Evolutionary conservation across 345 rosid genomes (phyloP), one percentile per base, ranked within the genome.

Genomic region (Lumnitzera racemosa): DNA sequence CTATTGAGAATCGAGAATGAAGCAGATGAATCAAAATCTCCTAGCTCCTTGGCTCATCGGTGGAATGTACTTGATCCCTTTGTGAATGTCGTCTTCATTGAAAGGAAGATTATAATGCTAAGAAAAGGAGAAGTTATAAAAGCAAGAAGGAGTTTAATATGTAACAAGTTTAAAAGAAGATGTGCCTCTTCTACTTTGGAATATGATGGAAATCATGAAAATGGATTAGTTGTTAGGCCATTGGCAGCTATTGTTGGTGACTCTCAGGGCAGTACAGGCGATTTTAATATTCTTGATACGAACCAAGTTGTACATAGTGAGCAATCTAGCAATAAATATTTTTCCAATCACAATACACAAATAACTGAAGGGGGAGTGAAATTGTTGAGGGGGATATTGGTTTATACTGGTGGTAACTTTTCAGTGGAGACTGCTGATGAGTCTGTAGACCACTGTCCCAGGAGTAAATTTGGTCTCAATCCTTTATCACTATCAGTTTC

Each of bases 1-100:
- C 70, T 89, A 74, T 59, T 48, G 74, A 83, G 64, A 48, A 61
- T 87, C 54, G 84, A 80, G 75, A 83, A 78, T 77, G 81, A 79
- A 72, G 60, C 73, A 65, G 75, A 76, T 67, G 72, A 64, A 12
- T 61, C 75, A 57, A 74, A 71, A 64, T 67, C 67, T 71, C 65
- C 57, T n/a, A 57, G 60, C 65, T 67, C 71, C 16, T 76, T 87
- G 72, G 83, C 86, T 64, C 83, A 69, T 70, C 70, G 60, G 61
- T 92, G 98, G 98, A 78, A 65, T 68, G 61, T 81, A 51, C 80
- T 92, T 65, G 95, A 92, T 71, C 98, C 98, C 65, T 92, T 92
- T 78, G 92, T 92, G 59, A 78, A 74, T 63, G 90, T 65, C 71
- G 80, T 87, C 56, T 87, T 81, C 72, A 72, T 89, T 72, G 77